Conservation (phyloP, 345 rosid genomes). For the Salix udensis region DNA sequence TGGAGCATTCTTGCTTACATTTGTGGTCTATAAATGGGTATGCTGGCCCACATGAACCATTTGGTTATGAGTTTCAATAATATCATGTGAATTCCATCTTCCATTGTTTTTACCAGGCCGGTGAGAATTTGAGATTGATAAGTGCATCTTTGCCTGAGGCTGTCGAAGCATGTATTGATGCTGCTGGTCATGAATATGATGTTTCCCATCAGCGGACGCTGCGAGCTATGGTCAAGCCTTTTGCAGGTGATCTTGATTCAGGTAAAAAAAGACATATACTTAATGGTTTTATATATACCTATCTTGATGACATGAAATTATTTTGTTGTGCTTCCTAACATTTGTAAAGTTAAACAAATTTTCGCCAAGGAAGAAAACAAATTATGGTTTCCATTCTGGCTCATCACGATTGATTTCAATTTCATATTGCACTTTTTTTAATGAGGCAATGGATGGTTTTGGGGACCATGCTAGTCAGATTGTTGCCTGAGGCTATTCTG, state of each 20-base stretch:
- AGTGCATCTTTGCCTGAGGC: slow-evolving; percentile 84
- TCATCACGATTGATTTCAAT: neutral
- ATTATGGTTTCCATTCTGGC: neutral
- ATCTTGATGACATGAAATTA: neutral
- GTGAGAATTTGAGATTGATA: slow-evolving; percentile 91
- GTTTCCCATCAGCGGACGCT: slow-evolving; percentile 66
- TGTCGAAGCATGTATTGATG: slow-evolving; percentile 91
- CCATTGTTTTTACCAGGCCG: slow-evolving; percentile 61
- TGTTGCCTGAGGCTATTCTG: neutral
- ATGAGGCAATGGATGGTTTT: neutral
- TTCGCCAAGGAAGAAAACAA: neutral
- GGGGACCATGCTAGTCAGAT: neutral
- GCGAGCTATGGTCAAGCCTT: slow-evolving; percentile 99
- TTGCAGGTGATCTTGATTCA: slow-evolving; percentile 55
- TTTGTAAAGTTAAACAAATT: neutral
- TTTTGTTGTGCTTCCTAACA: neutral
- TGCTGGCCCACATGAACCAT: neutral
- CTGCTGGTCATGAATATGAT: slow-evolving; percentile 93
- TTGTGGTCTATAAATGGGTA: neutral
- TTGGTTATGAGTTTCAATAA: neutral
- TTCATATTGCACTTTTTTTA: neutral
- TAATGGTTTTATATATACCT: neutral
- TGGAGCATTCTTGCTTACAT: neutral
- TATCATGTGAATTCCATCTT: neutral
- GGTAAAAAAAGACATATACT: neutral